Conservation (phyloP, 768 basidiomycete species). For the Tylopilus vinaceipallidus region DNA sequence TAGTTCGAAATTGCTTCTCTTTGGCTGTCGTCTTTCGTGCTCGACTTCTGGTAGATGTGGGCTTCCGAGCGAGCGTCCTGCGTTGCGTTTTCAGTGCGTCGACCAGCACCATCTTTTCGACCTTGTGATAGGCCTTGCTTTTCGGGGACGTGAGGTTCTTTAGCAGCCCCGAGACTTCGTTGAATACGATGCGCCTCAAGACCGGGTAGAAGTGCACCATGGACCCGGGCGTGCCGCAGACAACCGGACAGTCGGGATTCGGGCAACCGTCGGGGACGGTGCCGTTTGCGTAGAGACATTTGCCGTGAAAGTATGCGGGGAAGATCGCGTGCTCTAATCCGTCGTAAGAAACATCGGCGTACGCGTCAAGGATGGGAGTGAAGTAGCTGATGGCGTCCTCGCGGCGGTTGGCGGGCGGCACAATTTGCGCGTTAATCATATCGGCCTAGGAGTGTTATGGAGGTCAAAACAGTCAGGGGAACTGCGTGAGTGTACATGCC, state of each 20-base stretch:
- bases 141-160: constrained; percentile 35
- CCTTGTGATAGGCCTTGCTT: constrained; percentile 40
- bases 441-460: constrained; percentile 30
- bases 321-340: constrained; percentile 60
- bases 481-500: constrained; percentile 34
- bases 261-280: constrained; percentile 69
- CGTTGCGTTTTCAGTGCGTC: constrained; percentile 27
- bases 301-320: constrained; percentile 72
- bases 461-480: not conserved
- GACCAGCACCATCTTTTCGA: constrained; percentile 41
- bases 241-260: constrained; percentile 74
- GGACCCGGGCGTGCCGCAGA: constrained; percentile 82
- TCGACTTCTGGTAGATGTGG: constrained; percentile 12
- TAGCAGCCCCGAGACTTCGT: constrained; percentile 38
- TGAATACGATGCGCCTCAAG: constrained; percentile 49
- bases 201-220: constrained; percentile 63
- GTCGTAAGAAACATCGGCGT: constrained; percentile 41
- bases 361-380: constrained; percentile 46
- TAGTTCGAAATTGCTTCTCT: constrained; percentile 26
- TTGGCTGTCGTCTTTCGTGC: constrained; percentile 20
- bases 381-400: constrained; percentile 37
- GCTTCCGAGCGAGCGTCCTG: constrained; percentile 8
- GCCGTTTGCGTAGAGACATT: constrained; percentile 54
- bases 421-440: constrained; percentile 33
- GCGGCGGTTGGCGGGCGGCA: constrained; percentile 29